phyloP scores from a whole-genome alignment of 257 asterid genomes.

The Paulownia fortunei region DNA sequence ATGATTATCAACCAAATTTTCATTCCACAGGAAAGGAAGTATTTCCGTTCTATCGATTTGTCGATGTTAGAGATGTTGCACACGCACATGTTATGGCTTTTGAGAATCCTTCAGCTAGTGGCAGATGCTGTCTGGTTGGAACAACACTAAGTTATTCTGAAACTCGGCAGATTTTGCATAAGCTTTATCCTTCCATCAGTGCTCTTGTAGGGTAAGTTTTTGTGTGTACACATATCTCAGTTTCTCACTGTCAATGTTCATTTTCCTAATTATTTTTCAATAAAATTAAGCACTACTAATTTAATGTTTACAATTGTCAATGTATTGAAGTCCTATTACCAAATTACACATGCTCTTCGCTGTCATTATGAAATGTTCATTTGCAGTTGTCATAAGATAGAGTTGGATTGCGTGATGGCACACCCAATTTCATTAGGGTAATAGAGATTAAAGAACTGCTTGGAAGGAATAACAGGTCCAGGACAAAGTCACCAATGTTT shows the following conservation, averaged over 20 bases:
- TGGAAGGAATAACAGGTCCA: no score
- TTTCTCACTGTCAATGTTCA: no score
- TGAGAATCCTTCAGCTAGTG: constrained; percentile 48
- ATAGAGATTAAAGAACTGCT: no score
- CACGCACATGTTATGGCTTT: constrained; percentile 49
- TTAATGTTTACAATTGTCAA: not conserved
- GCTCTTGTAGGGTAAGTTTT: constrained; percentile 31
- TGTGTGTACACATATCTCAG: no score
- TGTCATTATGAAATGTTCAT: no score
- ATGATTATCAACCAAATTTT: not conserved
- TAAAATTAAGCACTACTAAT: not conserved
- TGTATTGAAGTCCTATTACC: not conserved
- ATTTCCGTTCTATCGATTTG: constrained; percentile 20
- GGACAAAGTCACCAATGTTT: no score
- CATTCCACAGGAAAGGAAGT: constrained; percentile 27
- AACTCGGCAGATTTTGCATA: constrained; percentile 27
- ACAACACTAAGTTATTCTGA: constrained; percentile 3
- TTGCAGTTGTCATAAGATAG: no score
- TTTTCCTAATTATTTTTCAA: not conserved
- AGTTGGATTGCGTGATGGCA: no score
- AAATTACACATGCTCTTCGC: no score
- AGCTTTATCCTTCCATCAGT: constrained; percentile 42
- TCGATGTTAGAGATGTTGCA: constrained; percentile 55
- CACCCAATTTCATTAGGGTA: no score
- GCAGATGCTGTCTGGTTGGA: constrained; percentile 49